Conservation (phyloP, 768 basidiomycete genomes). For the Leccinum variicolor region DNA sequence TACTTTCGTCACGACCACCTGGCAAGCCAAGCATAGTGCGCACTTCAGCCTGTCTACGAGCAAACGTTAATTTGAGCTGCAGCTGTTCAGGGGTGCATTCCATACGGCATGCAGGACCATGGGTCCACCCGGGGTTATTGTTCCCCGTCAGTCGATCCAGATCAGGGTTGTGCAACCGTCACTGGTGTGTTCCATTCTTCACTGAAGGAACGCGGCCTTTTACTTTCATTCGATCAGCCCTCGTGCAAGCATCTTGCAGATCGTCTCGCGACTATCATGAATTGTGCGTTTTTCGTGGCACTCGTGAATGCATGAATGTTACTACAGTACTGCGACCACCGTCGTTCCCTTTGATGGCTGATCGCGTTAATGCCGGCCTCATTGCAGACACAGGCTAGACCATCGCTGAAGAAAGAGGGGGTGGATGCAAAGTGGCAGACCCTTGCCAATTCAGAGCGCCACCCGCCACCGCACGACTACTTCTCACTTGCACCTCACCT, state of each 20-base stretch:
- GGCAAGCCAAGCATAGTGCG: neutral
- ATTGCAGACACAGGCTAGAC: conserved; percentile 14
- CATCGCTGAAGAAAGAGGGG: conserved; percentile 11
- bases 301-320: neutral
- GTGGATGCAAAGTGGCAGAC: conserved; percentile 8
- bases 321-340: conserved; percentile 7
- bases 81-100: neutral
- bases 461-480: neutral
- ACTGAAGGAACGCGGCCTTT: conserved; percentile 1
- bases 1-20: neutral
- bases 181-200: conserved; percentile 1
- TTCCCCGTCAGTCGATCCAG: neutral
- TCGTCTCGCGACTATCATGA: conserved; percentile 14
- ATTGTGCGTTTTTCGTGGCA: conserved; percentile 3
- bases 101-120: neutral
- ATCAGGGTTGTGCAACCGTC: neutral
- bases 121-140: neutral
- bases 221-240: neutral
- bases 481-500: neutral
- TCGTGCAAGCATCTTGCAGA: conserved; percentile 1
- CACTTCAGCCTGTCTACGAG: neutral
- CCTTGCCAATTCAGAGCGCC: neutral
- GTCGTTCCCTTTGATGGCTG: neutral
- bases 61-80: neutral
- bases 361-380: conserved; percentile 13